Evolutionary conservation across 2,329 filamentous ascomycete species (phyloP), one percentile per base, ranked within the genome.

Genomic region (Hymenotorrendiella dingleyae): DNA sequence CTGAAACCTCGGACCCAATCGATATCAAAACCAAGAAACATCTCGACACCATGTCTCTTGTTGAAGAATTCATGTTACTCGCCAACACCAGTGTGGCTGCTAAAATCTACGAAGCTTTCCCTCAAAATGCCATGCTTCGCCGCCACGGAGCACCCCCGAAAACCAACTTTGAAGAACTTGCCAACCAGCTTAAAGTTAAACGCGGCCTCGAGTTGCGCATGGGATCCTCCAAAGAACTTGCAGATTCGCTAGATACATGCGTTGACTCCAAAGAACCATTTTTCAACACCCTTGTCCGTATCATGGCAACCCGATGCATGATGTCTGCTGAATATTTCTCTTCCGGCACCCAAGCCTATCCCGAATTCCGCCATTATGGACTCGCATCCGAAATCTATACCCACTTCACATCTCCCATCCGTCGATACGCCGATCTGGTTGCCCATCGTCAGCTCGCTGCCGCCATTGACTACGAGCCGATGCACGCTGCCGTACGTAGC

Each of bases 61-160:
- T 98, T 21, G 93, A 98, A 62, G 93, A 98, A 63, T 97, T 98
- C 73, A 98, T 98, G 93, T 73, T 98, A 60, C 85, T 97, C 63
- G 94, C 93, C 72, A 98, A 98, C 68, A 89, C 88, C 59, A 91
- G 84, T 54, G 94, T 98, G 22, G 93, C 91, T 6, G 77, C 81
- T 53, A 91, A 88, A 64, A 94, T 94, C 60, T 88, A 94, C 68
- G 78, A 86, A 36, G 82, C 89, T 3, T 97, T 96, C 66, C 91
- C 93, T 0, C 91, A 98, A 65, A 97, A 90, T 0, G 93, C 93
- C 36, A 82, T 98, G 56, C 79, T 98, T 12, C 86, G 91, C 49
- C 86, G 93, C 45, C 93, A 98, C 73, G 89, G 78, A 14, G 82
- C 91, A 11, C 93, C 94, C 3, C 93, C 93, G 6, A 91, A 91